Base-by-base conservation (phyloP, 2,329 filamentous ascomycete species). In the Acrocalymma vagum region DNA sequence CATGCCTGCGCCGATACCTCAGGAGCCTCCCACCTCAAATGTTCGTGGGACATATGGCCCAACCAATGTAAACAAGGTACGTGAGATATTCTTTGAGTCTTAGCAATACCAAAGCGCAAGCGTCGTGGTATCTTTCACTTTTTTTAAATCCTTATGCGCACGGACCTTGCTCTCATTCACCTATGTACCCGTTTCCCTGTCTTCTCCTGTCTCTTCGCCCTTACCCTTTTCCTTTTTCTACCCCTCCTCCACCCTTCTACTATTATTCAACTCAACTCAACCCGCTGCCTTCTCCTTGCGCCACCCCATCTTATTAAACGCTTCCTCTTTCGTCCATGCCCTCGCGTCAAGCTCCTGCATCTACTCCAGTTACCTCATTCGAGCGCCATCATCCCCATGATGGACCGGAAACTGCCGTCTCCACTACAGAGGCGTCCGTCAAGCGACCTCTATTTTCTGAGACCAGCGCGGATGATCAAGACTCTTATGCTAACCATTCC, bases 11-110 rank as follows among this genome's bases (percentile, higher is more conserved):
- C 60, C 63, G 3, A 62, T 68, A 48, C 23, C 58, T 10, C 56
- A 63, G 30, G 68, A 71, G 23, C 42, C 50, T n/a, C 54, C 58
- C n/a, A 67, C 55, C 4, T 64, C 60, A 5, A 68, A 59, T 48
- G 42, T 65, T 28, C 61, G 59, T 20, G 56, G 61, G 8, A 53
- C 48, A 2, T 70, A 65, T 21, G 56, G 53, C 4, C 61, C 61
- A 38, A 55, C 48, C 4, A 63, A 46, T 29, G 43, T 58, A 9
- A 65, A 60, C 41, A 70, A 69, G 57, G 63, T 65, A 52, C 22
- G 62, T 55, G 9, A 8, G 39, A 15, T 13, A 30, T 38, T 36
- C 11, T 24, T 20, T 29, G 22, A 13, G n/a, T 14, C 23, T 21
- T n/a, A 5, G 5, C 13, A 23, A 33, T n/a, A n/a, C n/a, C n/a